Percentiles rank a stretch among this genome's conserved stretches.
These are phyloP conservation scores for Rutstroemia sp. DNA, from an alignment of 2,329 filamentous ascomycete genomes.

Conservation along the genomic window DNA sequence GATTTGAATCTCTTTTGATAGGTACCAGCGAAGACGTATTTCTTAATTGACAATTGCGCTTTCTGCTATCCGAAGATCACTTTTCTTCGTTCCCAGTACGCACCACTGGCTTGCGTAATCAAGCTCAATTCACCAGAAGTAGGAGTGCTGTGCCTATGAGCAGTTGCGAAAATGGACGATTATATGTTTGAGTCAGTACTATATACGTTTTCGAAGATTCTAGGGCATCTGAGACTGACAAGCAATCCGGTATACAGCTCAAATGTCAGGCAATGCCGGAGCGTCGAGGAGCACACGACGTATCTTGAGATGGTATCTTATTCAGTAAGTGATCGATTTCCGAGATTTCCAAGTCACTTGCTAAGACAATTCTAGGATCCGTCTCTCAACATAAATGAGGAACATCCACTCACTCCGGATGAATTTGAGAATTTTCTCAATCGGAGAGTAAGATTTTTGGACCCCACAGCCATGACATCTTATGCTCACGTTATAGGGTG, in stretches of 20 bases:
- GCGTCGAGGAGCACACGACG: slow-evolving; percentile 23
- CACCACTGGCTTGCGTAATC: too few relatives aligned
- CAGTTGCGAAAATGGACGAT: slow-evolving; percentile 26
- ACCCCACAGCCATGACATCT: slow-evolving; percentile 5
- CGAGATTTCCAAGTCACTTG: neutral
- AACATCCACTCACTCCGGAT: slow-evolving; percentile 27
- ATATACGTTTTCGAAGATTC: neutral
- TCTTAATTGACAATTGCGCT: too few relatives aligned
- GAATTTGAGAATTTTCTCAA: slow-evolving; percentile 30
- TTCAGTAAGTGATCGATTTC: slow-evolving; percentile 18
- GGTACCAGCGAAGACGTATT: too few relatives aligned
- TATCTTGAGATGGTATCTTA: slow-evolving; percentile 30
- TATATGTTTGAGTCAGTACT: slow-evolving; percentile 27
- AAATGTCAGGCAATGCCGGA: slow-evolving; percentile 24
- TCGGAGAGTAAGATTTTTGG: slow-evolving; percentile 16
- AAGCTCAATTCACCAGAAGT: neutral
- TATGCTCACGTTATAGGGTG: slow-evolving; percentile 18
- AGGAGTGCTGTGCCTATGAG: neutral
- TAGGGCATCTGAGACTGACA: neutral
- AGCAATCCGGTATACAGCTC: neutral
- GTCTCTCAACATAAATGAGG: slow-evolving; percentile 23
- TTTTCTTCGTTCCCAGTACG: too few relatives aligned
- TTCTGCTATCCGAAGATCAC: too few relatives aligned
- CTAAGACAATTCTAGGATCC: slow-evolving; percentile 21
- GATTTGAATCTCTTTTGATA: too few relatives aligned